These are phyloP conservation scores for Colletotrichum agaves DNA, from an alignment of 2,329 filamentous ascomycete species.

Conservation along the genomic window DNA sequence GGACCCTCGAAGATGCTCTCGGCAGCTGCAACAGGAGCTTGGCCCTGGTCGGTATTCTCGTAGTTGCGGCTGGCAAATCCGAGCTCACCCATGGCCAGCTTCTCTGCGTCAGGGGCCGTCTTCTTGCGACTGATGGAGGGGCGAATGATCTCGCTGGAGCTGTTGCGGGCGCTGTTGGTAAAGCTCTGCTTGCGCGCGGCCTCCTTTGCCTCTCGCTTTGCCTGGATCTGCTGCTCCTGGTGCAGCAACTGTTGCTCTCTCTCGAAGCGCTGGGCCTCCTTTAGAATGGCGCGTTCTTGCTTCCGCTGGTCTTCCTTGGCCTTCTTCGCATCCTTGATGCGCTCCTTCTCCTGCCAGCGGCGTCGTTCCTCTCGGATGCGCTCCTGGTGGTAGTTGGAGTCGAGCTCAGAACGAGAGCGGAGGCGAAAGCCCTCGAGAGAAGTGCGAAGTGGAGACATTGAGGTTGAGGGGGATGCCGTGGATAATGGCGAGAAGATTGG, in stretches of 20 bases:
- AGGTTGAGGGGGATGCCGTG: conserved; percentile 49
- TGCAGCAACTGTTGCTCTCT: conserved; percentile 51
- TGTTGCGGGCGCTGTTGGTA: conserved; percentile 46
- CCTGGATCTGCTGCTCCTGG: conserved; percentile 13
- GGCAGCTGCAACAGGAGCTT: conserved; percentile 53
- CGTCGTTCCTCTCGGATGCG: conserved; percentile 70
- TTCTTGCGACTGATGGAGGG: conserved; percentile 45
- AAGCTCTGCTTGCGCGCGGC: conserved; percentile 53
- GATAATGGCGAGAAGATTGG: conserved; percentile 43
- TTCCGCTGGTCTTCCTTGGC: conserved; percentile 68
- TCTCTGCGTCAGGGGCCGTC: conserved; percentile 49
- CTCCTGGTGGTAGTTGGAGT: conserved; percentile 62
- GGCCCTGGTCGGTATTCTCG: conserved; percentile 51
- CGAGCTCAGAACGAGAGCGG: conserved; percentile 69
- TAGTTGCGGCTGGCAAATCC: conserved; percentile 59
- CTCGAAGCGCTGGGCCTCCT: conserved; percentile 64
- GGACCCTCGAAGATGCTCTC: conserved; percentile 57
- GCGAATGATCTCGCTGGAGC: conserved; percentile 46
- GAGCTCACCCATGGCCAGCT: conserved; percentile 44
- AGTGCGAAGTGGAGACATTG: conserved; percentile 64
- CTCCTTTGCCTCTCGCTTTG: conserved; percentile 29
- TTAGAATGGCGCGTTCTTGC: conserved; percentile 67
- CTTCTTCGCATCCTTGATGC: conserved; percentile 70
- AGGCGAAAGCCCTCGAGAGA: conserved; percentile 72
- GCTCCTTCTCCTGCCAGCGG: conserved; percentile 71